phyloP scores from a whole-genome alignment of 1,284 basidiomycete genomes.

The Rhodotorula sp. region DNA sequence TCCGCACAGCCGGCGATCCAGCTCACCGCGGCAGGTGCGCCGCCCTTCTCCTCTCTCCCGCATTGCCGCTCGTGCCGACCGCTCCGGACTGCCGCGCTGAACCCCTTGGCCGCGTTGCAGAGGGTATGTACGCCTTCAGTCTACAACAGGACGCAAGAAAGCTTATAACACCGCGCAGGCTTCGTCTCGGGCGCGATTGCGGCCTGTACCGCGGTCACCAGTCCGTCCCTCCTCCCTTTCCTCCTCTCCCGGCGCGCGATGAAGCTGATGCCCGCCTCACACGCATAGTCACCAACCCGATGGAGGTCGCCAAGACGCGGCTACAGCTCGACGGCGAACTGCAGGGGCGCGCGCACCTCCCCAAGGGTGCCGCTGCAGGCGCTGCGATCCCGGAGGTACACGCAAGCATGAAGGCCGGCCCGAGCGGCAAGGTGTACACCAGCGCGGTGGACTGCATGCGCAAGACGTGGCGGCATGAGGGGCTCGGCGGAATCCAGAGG shows the following conservation, averaged over 20 bases:
- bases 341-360: conserved; percentile 26
- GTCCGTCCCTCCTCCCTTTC: background rate
- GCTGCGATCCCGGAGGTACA: conserved; percentile 9
- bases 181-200: conserved; percentile 85
- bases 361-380: conserved; percentile 50
- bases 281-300: conserved; percentile 42
- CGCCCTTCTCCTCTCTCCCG: background rate
- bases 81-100: background rate
- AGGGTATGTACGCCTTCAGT: background rate
- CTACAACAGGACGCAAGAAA: rapidly evolving
- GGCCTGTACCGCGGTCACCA: conserved; percentile 75
- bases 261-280: background rate
- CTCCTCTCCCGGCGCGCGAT: background rate
- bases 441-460: conserved; percentile 81
- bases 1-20: conserved; percentile 1
- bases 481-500: conserved; percentile 82
- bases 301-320: conserved; percentile 89
- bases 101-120: background rate
- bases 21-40: conserved; percentile 10
- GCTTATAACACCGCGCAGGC: conserved; percentile 44
- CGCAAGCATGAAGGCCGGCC: conserved; percentile 6
- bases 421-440: conserved; percentile 70
- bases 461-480: conserved; percentile 91
- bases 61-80: background rate
- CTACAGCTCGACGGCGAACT: conserved; percentile 93